Conservation (phyloP, 1,284 basidiomycete species). For the Paramarasmius palmivorus region DNA sequence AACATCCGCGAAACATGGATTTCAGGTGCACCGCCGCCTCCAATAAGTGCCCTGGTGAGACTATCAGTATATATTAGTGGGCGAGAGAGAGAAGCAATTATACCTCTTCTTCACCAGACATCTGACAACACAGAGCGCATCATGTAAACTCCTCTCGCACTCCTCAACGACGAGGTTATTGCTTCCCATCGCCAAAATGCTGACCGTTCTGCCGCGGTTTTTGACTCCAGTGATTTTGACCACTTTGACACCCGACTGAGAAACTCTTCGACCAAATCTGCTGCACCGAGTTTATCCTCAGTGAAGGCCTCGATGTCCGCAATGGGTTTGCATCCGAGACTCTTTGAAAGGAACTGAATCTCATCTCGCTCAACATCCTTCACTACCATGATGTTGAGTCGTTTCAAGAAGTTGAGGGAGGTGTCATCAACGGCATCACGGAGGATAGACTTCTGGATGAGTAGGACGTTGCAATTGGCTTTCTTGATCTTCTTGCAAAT, state of each 20-base stretch:
- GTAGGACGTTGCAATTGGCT: slow-evolving; percentile 96
- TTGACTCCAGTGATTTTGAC: slow-evolving; percentile 95
- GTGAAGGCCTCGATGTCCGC: slow-evolving; percentile 98
- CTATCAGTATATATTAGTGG: slow-evolving; percentile 14
- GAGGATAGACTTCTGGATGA: slow-evolving; percentile 99
- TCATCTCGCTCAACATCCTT: slow-evolving; percentile 99
- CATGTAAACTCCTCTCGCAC: slow-evolving; percentile 95
- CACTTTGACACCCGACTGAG: slow-evolving; percentile 86
- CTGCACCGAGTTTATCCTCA: slow-evolving; percentile 98
- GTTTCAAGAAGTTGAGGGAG: slow-evolving; percentile 98
- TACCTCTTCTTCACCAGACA: slow-evolving; percentile 98
- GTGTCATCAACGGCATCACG: slow-evolving; percentile 98
- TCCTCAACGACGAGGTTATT: slow-evolving; percentile 97
- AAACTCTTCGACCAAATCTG: slow-evolving; percentile 94
- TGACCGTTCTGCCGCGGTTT: slow-evolving; percentile 94
- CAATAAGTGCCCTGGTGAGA: slow-evolving; percentile 81
- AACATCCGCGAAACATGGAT: slow-evolving; percentile 96
- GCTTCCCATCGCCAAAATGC: slow-evolving; percentile 92
- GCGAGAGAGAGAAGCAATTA: slow-evolving; percentile 1
- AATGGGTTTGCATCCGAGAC: slow-evolving; percentile 93
- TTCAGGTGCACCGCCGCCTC: slow-evolving; percentile 97
- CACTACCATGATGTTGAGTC: slow-evolving; percentile 95
- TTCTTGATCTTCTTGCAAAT: slow-evolving; percentile 99
- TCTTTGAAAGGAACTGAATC: slow-evolving; percentile 96
- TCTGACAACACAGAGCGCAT: slow-evolving; percentile 96